Evolutionary conservation across 805 yeast genomes (phyloP).

Genomic region (Candida rishiriensis): DNA sequence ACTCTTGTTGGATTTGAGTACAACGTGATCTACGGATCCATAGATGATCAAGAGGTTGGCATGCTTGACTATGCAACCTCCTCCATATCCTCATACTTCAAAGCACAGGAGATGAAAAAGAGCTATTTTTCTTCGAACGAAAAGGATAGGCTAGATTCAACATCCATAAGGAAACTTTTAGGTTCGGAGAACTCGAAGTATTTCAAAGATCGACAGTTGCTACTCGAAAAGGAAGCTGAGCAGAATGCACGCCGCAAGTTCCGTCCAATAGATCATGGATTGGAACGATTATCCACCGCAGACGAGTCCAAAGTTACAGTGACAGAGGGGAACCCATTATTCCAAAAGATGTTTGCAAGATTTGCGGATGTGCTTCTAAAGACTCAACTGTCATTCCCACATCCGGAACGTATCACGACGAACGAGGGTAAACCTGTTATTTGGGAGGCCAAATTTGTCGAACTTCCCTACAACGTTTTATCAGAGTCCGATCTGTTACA

Average conservation of each 20-base stretch:
- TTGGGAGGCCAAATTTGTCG: constrained; percentile 18
- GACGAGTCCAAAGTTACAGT: background rate
- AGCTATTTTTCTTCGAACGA: constrained; percentile 8
- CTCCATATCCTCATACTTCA: constrained; percentile 3
- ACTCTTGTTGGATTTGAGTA: no score
- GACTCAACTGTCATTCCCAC: constrained; percentile 15
- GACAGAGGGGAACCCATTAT: constrained; percentile 3
- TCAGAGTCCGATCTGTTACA: constrained; percentile 9
- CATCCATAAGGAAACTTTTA: constrained; percentile 11
- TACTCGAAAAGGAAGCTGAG: background rate
- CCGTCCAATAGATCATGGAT: background rate
- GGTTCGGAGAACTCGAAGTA: constrained; percentile 6
- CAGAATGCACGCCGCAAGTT: background rate
- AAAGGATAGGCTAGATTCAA: constrained; percentile 11
- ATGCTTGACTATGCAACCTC: constrained; percentile 4
- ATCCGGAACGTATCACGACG: constrained; percentile 14
- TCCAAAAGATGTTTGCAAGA: constrained; percentile 5
- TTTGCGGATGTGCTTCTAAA: constrained; percentile 10
- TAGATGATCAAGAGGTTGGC: constrained; percentile 6
- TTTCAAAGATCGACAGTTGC: background rate
- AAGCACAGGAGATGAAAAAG: constrained; percentile 5
- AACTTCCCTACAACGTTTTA: constrained; percentile 11
- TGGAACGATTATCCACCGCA: background rate
- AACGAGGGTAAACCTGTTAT: constrained; percentile 19
- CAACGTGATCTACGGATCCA: no score